These are phyloP conservation scores for Nemania sp. DNA, from an alignment of 2,329 filamentous ascomycete genomes.

Conservation along the genomic window DNA sequence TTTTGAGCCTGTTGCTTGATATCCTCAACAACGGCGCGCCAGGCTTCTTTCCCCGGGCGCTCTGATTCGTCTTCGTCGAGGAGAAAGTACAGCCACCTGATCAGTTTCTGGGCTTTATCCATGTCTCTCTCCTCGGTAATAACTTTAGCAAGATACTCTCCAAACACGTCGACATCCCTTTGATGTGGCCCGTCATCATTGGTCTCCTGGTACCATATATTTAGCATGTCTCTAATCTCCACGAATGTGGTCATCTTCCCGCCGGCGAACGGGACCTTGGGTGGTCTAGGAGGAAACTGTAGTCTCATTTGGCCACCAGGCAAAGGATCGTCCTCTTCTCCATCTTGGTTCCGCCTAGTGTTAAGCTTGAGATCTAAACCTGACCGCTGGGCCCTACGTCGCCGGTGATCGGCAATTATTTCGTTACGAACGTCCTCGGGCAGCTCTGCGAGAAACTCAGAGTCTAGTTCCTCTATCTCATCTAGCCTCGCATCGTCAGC, in stretches of 20 bases:
- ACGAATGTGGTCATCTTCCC: constrained; percentile 56
- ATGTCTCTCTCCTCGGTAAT: constrained; percentile 81
- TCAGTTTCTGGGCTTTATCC: constrained; percentile 76
- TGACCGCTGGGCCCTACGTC: constrained; percentile 68
- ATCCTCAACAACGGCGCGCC: constrained; percentile 58
- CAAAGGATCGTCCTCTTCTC: constrained; percentile 33
- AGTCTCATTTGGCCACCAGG: constrained; percentile 58
- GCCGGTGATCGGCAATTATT: constrained; percentile 79
- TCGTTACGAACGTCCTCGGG: constrained; percentile 84
- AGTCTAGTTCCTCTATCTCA: constrained; percentile 67
- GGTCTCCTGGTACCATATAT: constrained; percentile 81
- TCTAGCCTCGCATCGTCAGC: constrained; percentile 47
- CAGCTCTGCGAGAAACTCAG: constrained; percentile 82
- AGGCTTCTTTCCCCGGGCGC: constrained; percentile 55
- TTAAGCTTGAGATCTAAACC: constrained; percentile 59
- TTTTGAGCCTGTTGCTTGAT: constrained; percentile 65
- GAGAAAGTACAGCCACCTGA: constrained; percentile 74
- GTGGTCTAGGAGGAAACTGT: constrained; percentile 60
- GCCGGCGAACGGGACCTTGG: constrained; percentile 61
- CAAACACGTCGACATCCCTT: constrained; percentile 81
- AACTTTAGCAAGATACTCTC: constrained; percentile 77
- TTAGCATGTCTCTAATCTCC: constrained; percentile 80
- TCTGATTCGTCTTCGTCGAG: constrained; percentile 61
- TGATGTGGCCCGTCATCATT: constrained; percentile 78
- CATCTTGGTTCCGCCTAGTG: constrained; percentile 33